Conservation (phyloP, 495 filamentous ascomycete genomes). For the Neurospora sp. region DNA sequence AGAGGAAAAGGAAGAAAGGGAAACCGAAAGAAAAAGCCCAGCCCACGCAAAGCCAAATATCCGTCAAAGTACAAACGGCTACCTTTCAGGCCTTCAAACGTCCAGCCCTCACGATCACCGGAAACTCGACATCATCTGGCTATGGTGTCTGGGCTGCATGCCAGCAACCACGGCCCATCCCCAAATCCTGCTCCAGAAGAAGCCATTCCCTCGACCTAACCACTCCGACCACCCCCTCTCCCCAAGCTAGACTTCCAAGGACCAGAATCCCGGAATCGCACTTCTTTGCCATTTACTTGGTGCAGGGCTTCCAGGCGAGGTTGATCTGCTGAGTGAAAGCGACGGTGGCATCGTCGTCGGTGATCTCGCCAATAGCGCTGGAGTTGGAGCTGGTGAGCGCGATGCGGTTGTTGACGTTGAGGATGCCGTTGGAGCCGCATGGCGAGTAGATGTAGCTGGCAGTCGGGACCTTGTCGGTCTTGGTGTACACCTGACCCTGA, state of each 20-base stretch:
- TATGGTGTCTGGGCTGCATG: not conserved
- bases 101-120: not conserved
- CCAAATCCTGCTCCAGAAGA: not conserved
- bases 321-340: slow-evolving; percentile 47
- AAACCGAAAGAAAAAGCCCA: not conserved
- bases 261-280: not conserved
- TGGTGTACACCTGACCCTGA: slow-evolving; percentile 46
- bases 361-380: slow-evolving; percentile 37
- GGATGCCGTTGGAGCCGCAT: slow-evolving; percentile 44
- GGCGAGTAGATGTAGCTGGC: slow-evolving; percentile 46
- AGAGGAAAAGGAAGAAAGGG: slow-evolving; percentile 1
- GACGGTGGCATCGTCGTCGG: slow-evolving; percentile 47
- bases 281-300: slow-evolving; percentile 8
- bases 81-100: not conserved
- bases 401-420: slow-evolving; percentile 52
- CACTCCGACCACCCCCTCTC: not conserved
- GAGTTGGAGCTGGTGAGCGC: slow-evolving; percentile 35
- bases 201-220: not conserved
- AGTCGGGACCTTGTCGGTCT: slow-evolving; percentile 42
- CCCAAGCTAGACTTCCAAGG: not conserved
- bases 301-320: slow-evolving; percentile 41
- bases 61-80: not conserved
- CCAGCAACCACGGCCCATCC: not conserved
- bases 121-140: not conserved
- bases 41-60: not conserved